Conservation (phyloP, 208 protist genomes). For the Leptomonas pyrrhocoris region DNA sequence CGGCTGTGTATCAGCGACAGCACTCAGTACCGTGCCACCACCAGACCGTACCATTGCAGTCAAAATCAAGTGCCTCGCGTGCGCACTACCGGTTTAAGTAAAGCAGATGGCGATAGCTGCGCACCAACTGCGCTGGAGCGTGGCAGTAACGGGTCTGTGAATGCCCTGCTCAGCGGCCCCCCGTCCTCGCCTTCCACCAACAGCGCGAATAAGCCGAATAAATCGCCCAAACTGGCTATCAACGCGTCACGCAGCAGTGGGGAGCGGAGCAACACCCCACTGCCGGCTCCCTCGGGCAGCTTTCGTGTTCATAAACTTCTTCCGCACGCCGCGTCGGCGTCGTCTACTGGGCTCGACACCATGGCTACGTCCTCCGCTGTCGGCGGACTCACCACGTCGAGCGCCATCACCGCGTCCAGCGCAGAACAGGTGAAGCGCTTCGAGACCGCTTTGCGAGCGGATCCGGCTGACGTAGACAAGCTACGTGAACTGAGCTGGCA, state of each 20-base stretch:
- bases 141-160: neutral
- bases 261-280: neutral
- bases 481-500: constrained; percentile 58
- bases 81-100: neutral
- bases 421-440: constrained; percentile 30
- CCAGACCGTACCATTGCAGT: constrained; percentile 39
- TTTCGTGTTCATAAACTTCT: neutral
- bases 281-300: neutral
- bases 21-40: constrained; percentile 23
- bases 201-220: too few species aligned
- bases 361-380: neutral
- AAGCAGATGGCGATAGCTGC: constrained; percentile 3
- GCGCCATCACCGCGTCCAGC: neutral
- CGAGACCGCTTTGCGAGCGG: constrained; percentile 30
- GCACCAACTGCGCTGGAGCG: neutral
- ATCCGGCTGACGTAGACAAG: constrained; percentile 40
- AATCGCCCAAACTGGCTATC: constrained; percentile 1
- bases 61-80: constrained; percentile 1
- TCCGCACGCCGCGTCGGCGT: neutral
- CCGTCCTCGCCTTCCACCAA: neutral
- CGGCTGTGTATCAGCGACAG: constrained; percentile 13
- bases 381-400: neutral
- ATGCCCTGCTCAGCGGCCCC: neutral
- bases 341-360: neutral
- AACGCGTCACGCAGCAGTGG: neutral